Evolutionary conservation across 2,329 filamentous ascomycete species (phyloP), one percentile per base, ranked within the genome.

Genomic region (Trichoderma brevicompactum): DNA sequence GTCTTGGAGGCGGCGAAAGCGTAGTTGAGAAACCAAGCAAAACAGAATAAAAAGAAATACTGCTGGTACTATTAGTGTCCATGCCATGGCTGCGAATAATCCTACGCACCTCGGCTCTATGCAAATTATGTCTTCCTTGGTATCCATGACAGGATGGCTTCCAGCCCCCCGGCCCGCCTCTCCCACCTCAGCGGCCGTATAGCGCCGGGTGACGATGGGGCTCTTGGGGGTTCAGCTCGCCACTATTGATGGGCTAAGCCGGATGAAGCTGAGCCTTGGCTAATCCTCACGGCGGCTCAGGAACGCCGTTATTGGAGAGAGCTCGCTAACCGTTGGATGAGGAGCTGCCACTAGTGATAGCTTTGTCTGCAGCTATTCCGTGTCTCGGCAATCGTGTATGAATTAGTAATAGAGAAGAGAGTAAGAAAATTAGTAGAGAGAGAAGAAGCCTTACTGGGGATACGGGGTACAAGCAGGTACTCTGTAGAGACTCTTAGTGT

Each of bases 301-400:
- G 58, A 61, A 61, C 58, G 58, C 58, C 32, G 17, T 41, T 52
- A 19, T 34, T 10, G 43, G 17, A 48, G 32, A 17, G 38, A 19
- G 44, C n/a, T 61, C 46, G 36, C 58, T 52, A 52, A 41, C 48
- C 58, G 48, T 61, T 61, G 58, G 38, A 61, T 1, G 17, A 36
- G n/a, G 28, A n/a, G 23, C 23, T 28, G 23, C 23, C 23, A 38
- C 36, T 8, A 38, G 36, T 38, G 7, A 7, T 28, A 38, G 36
- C 36, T 38, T 38, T 32, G 7, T 12, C 12, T 44, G 46, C 5
- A 32, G 19, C 9, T 19, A 23, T 43, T 43, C 15, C 17, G 53
- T 56, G 38, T 44, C 40, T 56, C 23, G 53, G 53, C 40, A 43
- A 56, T 10, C 23, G 23, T 28, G 23, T 5, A 28, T 5, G 23